Base-by-base conservation (phyloP, 768 basidiomycete genomes). In the Suillus subaureus region DNA sequence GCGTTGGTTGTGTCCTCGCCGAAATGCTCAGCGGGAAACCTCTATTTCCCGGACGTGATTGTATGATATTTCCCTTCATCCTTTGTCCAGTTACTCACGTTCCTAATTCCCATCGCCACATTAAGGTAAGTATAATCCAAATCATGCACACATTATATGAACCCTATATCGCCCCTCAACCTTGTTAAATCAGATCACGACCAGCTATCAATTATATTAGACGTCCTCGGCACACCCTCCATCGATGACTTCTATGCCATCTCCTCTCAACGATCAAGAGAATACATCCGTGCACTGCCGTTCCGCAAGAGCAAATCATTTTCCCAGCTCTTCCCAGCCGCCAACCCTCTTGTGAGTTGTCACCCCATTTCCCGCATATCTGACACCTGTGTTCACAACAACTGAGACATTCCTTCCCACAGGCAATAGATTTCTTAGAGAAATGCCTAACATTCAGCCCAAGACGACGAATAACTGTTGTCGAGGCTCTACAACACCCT, bases 171-270 rank as follows among this genome's bases (percentile, higher is more conserved):
- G 8, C 28, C 35, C 61, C n/a, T 16, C 49, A n/a, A 40, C 51
- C 49, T 28, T 40, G n/a, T 39, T 40, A 39, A 37, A 18, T 63
- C 75, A 92, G 93, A 98, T 80, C 96, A 97, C 76, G 91, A 97
- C 77, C 97, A 99, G 73, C 84, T 98, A 9, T 90, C 90, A 8
- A 84, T 97, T 63, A 97, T 99, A 70, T 87, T 97, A 64, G 95
- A 97, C 71, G 91, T 96, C n/a, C 87, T 98, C 43, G 96, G 96
- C 1, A 93, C 92, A 3, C 89, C 91, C 21, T 88, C 90, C 11
- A 88, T 97, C 73, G 96, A 97, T 71, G 96, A 97, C 73, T 97
- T 97, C 75, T 94, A 97, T 69, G 94, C 93, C 7, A 97, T 97
- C 73, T 93, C 89, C 23, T 91, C 92, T 4, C 81, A 85, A 9